Base-by-base conservation (phyloP, 257 asterid species). In the Fraxinus anomala region DNA sequence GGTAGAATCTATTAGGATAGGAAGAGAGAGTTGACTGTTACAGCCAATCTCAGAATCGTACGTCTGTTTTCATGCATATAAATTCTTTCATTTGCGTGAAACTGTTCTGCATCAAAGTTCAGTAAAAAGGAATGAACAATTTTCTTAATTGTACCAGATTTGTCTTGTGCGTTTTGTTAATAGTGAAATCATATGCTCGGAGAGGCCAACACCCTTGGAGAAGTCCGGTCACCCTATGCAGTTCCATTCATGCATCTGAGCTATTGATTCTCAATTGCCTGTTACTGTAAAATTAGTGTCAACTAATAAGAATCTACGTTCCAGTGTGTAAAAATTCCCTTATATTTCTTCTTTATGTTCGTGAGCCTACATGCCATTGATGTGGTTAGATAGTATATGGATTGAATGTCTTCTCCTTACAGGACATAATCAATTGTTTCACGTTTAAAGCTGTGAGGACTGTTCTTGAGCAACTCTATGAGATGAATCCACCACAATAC, bases 381-480 rank as follows among this genome's bases (percentile, higher is more conserved):
- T 51, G 63, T 51, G 7, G 16, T 47, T 12, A 47, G n/a, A 1
- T 0, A 12, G 59, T 14, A 47, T 1, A 39, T 9, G 44, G 26
- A n/a, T 19, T 19, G 40, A 44, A 12, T 24, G 49, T 28, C 7
- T 42, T 56, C 21, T 31, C 6, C 33, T 81, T 83, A 78, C 85
- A 88, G 94, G 86, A 86, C 68, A 83, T 89, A 17, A 75, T 91
- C 70, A 86, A 86, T 76, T 80, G 79, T 81, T 75, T 92, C 80
- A 90, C 94, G 5, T 86, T 78, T 44, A 92, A 90, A 81, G 97
- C 94, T 63, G 92, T 86, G n/a, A 88, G 86, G 82, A 89, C 93
- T 26, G 92, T 92, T 78, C 90, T 90, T 63, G 82, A 77, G 73
- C 96, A 91, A 86, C 92, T 91, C 68, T 89, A 89, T 76, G 96